Percentiles rank a stretch among this genome's conserved stretches.
Evolutionary conservation across 768 basidiomycete species (phyloP).

Genomic region (Amyloporia xantha): DNA sequence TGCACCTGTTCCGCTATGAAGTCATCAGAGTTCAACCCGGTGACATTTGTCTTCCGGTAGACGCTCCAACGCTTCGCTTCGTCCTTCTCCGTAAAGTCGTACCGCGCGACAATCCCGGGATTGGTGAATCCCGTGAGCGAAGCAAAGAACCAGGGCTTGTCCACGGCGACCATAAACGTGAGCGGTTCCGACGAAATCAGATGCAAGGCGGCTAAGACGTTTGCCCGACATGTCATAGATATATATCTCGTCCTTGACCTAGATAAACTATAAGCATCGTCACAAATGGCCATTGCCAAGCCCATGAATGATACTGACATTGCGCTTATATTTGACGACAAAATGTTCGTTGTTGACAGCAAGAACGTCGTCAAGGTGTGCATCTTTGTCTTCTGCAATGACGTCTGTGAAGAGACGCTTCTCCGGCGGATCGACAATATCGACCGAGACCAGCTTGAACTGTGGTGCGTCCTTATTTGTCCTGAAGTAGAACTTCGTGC

Average conservation of each 20-base stretch:
- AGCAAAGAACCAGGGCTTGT: constrained; percentile 57
- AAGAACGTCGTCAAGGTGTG: constrained; percentile 45
- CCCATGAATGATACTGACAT: constrained; percentile 38
- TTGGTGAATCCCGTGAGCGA: constrained; percentile 63
- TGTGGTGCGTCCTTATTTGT: constrained; percentile 64
- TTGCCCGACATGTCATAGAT: constrained; percentile 52
- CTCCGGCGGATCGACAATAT: constrained; percentile 40
- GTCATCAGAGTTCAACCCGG: constrained; percentile 57
- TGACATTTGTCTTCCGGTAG: constrained; percentile 50
- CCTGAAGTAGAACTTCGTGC: constrained; percentile 50
- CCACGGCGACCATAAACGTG: constrained; percentile 44
- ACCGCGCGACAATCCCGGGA: constrained; percentile 58
- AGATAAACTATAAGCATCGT: neutral
- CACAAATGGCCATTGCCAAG: neutral
- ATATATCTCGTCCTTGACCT: constrained; percentile 80
- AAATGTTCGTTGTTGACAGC: constrained; percentile 51
- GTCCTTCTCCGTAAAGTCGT: constrained; percentile 42
- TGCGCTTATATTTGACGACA: constrained; percentile 59
- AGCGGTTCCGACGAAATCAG: constrained; percentile 63
- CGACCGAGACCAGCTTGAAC: constrained; percentile 59
- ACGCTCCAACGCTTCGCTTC: constrained; percentile 52
- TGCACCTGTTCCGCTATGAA: constrained; percentile 65
- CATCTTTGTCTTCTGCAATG: constrained; percentile 62
- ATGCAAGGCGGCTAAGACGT: constrained; percentile 47
- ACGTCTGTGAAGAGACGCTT: constrained; percentile 46